A percentile compares a stretch with the other conserved stretches of the same genome.
These are phyloP conservation scores for Penicillium goetzii DNA, from an alignment of 495 filamentous ascomycete genomes.

Conservation along the genomic window DNA sequence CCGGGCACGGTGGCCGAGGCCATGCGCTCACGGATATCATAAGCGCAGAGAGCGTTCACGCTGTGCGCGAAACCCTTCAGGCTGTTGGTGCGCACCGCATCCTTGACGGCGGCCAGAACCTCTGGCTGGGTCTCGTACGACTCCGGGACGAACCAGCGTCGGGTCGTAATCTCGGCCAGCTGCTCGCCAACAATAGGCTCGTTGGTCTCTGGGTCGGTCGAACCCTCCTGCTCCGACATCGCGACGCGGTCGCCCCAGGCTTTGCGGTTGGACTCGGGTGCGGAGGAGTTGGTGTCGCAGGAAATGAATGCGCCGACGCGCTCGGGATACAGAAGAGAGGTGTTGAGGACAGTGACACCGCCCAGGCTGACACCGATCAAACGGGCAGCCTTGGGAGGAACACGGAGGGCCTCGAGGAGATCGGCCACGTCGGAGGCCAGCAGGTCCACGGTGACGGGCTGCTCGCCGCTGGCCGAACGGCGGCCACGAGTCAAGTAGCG, in stretches of 20 bases:
- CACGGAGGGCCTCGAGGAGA: slow-evolving; percentile 62
- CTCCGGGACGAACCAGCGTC: slow-evolving; percentile 71
- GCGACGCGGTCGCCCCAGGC: slow-evolving; percentile 78
- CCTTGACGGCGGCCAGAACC: slow-evolving; percentile 54
- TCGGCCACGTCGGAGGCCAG: slow-evolving; percentile 66
- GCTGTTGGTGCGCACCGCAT: slow-evolving; percentile 65
- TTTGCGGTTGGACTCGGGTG: slow-evolving; percentile 67
- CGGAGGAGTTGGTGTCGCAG: slow-evolving; percentile 76
- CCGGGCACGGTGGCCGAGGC: slow-evolving; percentile 59
- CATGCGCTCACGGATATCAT: slow-evolving; percentile 71
- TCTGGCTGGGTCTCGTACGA: slow-evolving; percentile 60
- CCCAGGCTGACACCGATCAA: slow-evolving; percentile 78
- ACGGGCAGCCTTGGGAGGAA: slow-evolving; percentile 57
- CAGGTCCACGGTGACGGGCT: slow-evolving; percentile 62
- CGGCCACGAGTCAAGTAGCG: slow-evolving; percentile 73
- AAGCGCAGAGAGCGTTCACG: slow-evolving; percentile 74
- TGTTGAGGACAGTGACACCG: slow-evolving; percentile 72
- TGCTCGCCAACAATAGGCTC: slow-evolving; percentile 58
- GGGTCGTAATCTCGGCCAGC: slow-evolving; percentile 68
- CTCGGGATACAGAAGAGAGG: slow-evolving; percentile 65
- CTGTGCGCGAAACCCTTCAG: slow-evolving; percentile 69
- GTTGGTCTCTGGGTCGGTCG: slow-evolving; percentile 43
- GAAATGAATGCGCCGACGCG: slow-evolving; percentile 64
- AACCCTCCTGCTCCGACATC: slow-evolving; percentile 62
- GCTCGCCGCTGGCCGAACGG: slow-evolving; percentile 42